Evolutionary conservation across 495 filamentous ascomycete genomes (phyloP).

Genomic region (Talaromyces borbonicus): DNA sequence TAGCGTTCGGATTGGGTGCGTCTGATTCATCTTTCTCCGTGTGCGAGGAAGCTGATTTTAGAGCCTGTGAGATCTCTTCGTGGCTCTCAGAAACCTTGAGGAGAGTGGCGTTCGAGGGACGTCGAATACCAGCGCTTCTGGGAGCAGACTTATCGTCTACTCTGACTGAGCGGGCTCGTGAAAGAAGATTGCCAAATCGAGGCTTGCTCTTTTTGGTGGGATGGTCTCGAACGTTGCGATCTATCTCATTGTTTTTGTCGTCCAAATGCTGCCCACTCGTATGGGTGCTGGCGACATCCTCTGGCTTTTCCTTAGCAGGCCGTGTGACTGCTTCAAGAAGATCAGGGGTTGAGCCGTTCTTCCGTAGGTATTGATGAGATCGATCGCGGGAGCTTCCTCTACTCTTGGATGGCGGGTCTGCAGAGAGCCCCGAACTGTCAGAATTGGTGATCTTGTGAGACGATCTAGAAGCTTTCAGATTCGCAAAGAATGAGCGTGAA

Average conservation of each 20-base stretch:
- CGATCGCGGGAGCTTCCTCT: slow-evolving; percentile 35
- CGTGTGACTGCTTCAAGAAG: slow-evolving; percentile 15
- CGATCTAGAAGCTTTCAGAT: slow-evolving; percentile 44
- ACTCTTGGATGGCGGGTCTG: slow-evolving; percentile 30
- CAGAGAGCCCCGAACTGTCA: slow-evolving; percentile 30
- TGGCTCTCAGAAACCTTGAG: slow-evolving; percentile 32
- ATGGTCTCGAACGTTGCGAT: slow-evolving; percentile 16
- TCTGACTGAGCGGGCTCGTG: slow-evolving; percentile 59
- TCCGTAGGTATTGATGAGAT: neutral
- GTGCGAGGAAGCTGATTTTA: slow-evolving; percentile 52
- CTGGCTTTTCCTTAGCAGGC: slow-evolving; percentile 3
- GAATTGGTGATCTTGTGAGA: slow-evolving; percentile 35
- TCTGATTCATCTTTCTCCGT: slow-evolving; percentile 52
- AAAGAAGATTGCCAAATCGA: slow-evolving; percentile 47
- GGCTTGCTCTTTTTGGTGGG: slow-evolving; percentile 37
- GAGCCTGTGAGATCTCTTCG: slow-evolving; percentile 17
- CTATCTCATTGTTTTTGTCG: slow-evolving; percentile 13
- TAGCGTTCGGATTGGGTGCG: slow-evolving; percentile 52
- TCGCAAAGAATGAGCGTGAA: slow-evolving; percentile 48
- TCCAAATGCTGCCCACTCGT: neutral
- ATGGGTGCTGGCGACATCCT: neutral
- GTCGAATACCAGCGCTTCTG: slow-evolving; percentile 22
- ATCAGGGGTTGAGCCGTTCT: slow-evolving; percentile 34
- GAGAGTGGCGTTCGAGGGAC: slow-evolving; percentile 32
- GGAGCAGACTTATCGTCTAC: slow-evolving; percentile 33